Percentiles rank a stretch among this genome's conserved stretches.
Evolutionary conservation across 2,329 filamentous ascomycete genomes (phyloP).

Genomic region (Pseudogymnoascus sp.): DNA sequence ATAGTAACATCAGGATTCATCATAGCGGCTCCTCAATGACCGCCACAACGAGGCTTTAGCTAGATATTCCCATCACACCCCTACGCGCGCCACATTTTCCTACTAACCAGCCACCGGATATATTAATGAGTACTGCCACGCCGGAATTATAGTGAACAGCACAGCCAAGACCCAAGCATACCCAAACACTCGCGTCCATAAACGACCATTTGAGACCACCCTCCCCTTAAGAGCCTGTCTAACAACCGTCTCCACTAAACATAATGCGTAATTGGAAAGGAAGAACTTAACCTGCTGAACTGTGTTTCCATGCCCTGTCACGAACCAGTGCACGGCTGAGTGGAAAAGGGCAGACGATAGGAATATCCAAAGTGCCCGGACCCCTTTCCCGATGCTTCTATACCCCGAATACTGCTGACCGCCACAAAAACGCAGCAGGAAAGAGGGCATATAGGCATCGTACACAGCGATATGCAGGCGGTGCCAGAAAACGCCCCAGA

Average conservation of each 20-base stretch:
- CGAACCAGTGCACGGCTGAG: neutral
- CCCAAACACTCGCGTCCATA: neutral
- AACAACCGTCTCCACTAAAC: neutral
- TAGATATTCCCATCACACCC: too few species aligned
- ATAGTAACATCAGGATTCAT: too few species aligned
- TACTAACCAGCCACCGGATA: neutral
- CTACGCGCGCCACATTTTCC: too few species aligned
- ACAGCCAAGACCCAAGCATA: neutral
- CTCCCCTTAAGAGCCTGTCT: neutral
- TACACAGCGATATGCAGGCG: neutral
- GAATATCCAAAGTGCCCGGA: neutral
- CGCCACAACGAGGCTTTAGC: too few species aligned
- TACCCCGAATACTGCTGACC: neutral
- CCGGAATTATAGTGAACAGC: neutral
- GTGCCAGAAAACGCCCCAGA: conserved; percentile 17
- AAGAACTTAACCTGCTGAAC: neutral
- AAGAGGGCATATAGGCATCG: neutral
- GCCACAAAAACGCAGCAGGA: neutral
- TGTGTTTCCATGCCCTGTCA: neutral
- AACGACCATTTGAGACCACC: neutral
- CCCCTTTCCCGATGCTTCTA: neutral
- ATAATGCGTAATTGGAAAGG: neutral
- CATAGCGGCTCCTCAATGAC: too few species aligned
- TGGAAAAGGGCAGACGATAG: neutral
- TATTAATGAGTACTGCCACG: neutral